These are phyloP conservation scores for Blastobotrys indianensis DNA, from an alignment of 1,139 yeast genomes.

Conservation along the genomic window DNA sequence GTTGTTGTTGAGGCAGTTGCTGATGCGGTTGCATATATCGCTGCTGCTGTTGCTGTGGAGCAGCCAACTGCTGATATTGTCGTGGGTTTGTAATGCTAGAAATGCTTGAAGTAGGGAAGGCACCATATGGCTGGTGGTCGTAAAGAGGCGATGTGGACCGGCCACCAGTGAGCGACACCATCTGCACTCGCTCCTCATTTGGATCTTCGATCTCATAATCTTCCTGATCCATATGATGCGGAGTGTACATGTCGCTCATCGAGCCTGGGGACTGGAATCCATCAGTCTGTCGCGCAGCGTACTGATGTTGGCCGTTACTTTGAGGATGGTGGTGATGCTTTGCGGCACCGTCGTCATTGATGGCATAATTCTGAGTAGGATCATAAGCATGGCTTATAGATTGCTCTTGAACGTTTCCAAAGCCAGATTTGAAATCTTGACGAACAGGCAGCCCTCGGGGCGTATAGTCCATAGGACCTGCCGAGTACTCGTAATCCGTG, in stretches of 20 bases:
- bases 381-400: neutral
- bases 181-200: slow-evolving; percentile 10
- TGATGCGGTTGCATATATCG: neutral
- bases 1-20: neutral
- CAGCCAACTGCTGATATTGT: neutral
- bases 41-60: neutral
- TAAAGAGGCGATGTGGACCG: slow-evolving; percentile 4
- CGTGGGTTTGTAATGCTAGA: neutral
- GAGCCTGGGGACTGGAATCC: no score
- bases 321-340: slow-evolving; percentile 4
- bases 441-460: slow-evolving; percentile 12
- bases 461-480: neutral
- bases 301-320: no score
- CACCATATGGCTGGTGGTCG: slow-evolving; percentile 8
- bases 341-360: slow-evolving; percentile 6
- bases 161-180: slow-evolving; percentile 9
- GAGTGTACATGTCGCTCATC: no score
- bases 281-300: no score
- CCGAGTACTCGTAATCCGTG: neutral
- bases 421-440: slow-evolving; percentile 1
- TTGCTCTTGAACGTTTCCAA: neutral
- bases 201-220: neutral
- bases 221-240: slow-evolving; percentile 2
- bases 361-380: slow-evolving; percentile 1
- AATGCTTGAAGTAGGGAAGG: slow-evolving; percentile 9